Conservation (phyloP, 2,329 filamentous ascomycete species). For the Penicillium nordicum region DNA sequence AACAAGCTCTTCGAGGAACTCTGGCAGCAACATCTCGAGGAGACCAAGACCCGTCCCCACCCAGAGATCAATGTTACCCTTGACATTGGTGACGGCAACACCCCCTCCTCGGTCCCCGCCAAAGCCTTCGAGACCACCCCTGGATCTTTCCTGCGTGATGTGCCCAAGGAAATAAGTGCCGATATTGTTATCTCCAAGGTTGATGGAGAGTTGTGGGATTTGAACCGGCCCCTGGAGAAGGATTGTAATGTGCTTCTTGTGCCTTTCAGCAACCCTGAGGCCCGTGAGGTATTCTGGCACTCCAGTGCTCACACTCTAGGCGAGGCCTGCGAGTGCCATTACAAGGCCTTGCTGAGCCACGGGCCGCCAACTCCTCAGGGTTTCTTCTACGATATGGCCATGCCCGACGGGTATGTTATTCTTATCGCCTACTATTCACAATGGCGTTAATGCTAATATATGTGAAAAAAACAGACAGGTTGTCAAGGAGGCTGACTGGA, state of each 20-base stretch:
- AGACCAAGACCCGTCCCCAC: conserved; percentile 56
- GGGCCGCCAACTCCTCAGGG: conserved; percentile 87
- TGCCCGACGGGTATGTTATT: conserved; percentile 58
- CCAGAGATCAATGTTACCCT: conserved; percentile 50
- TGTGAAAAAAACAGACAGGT: conserved; percentile 45
- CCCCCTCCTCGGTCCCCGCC: conserved; percentile 49
- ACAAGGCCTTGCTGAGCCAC: conserved; percentile 88
- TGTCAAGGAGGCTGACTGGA: conserved; percentile 75
- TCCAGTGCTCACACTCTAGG: conserved; percentile 94
- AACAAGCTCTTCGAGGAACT: conserved; percentile 84
- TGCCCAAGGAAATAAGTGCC: conserved; percentile 81
- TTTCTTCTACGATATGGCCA: conserved; percentile 97
- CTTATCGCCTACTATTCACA: conserved; percentile 16
- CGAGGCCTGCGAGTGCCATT: conserved; percentile 86
- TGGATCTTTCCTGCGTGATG: conserved; percentile 70
- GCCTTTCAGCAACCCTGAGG: conserved; percentile 71
- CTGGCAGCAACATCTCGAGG: conserved; percentile 77
- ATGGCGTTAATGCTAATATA: conserved; percentile 15
- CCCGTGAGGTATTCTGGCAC: conserved; percentile 97
- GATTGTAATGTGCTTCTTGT: conserved; percentile 82
- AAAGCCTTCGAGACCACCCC: conserved; percentile 92
- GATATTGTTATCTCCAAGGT: conserved; percentile 78
- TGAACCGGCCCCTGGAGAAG: conserved; percentile 84
- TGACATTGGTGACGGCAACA: conserved; percentile 42
- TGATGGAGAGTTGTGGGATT: conserved; percentile 86